A percentile compares a stretch with the other conserved stretches of the same genome.
These are phyloP conservation scores for Puccinia polysora DNA, from an alignment of 1,284 basidiomycete genomes.

Conservation along the genomic window DNA sequence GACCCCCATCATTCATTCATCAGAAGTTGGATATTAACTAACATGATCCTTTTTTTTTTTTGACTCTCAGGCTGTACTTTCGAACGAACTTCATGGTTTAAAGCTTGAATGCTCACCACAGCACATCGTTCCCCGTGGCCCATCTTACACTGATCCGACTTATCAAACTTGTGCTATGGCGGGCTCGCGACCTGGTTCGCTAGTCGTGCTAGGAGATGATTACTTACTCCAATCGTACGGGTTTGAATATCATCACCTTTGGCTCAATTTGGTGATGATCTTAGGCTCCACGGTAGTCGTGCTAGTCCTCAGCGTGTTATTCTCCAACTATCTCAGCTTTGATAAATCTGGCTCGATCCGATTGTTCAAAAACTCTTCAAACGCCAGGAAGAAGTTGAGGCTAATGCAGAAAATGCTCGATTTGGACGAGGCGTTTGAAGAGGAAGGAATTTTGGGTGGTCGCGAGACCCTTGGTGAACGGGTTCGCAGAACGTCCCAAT, in stretches of 20 bases:
- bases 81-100: constrained; percentile 46
- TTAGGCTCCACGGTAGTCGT: neutral
- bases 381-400: constrained; percentile 8
- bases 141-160: constrained; percentile 19
- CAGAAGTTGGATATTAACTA: no score
- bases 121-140: constrained; percentile 48
- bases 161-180: constrained; percentile 45
- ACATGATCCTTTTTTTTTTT: neutral
- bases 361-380: constrained; percentile 27
- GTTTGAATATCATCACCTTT: constrained; percentile 25
- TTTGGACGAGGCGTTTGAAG: neutral
- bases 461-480: constrained; percentile 11
- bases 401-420: neutral
- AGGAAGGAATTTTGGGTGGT: constrained; percentile 8
- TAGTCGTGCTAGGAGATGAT: constrained; percentile 37
- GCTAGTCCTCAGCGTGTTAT: constrained; percentile 16
- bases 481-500: no score
- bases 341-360: constrained; percentile 22
- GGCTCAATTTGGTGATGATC: constrained; percentile 27
- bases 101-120: constrained; percentile 46
- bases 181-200: constrained; percentile 20
- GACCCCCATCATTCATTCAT: no score
- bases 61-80: constrained; percentile 13
- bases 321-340: constrained; percentile 21
- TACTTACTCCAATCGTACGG: constrained; percentile 24